Evolutionary conservation across 805 yeast genomes (phyloP).

Genomic region (Myxozyma mucilagina): DNA sequence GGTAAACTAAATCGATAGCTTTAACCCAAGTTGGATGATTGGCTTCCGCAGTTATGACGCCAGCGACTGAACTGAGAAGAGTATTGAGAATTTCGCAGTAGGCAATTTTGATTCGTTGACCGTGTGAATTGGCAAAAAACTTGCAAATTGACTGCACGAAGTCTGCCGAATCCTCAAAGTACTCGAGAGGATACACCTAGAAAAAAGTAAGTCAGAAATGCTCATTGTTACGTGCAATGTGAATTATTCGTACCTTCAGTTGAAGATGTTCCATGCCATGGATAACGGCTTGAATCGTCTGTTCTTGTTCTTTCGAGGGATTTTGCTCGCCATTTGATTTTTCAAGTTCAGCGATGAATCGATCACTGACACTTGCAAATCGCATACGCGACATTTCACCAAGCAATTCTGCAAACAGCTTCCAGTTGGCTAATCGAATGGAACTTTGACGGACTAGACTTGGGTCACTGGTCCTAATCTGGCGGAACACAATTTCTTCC

Average conservation of each 20-base stretch:
- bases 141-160: conserved; percentile 83
- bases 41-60: conserved; percentile 85
- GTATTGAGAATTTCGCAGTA: conserved; percentile 82
- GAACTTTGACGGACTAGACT: conserved; percentile 60
- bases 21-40: conserved; percentile 95
- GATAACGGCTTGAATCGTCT: conserved; percentile 69
- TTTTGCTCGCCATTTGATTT: conserved; percentile 45
- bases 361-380: conserved; percentile 84
- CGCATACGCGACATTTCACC: conserved; percentile 89
- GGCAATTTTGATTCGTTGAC: conserved; percentile 65
- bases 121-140: conserved; percentile 68
- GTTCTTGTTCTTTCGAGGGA: conserved; percentile 51
- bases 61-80: conserved; percentile 78
- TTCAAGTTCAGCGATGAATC: conserved; percentile 90
- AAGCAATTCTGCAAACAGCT: conserved; percentile 78
- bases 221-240: too few relatives aligned
- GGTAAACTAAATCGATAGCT: conserved; percentile 65
- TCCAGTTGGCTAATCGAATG: conserved; percentile 91
- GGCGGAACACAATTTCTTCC: conserved; percentile 92
- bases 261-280: conserved; percentile 89
- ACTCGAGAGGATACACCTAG: conserved; percentile 77
- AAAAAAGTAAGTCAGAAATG: background rate
- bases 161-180: conserved; percentile 90
- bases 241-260: conserved; percentile 44
- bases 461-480: conserved; percentile 85